phyloP scores from a whole-genome alignment of 192 early-diverging fungal genomes.

The Entrophospora sp. region DNA sequence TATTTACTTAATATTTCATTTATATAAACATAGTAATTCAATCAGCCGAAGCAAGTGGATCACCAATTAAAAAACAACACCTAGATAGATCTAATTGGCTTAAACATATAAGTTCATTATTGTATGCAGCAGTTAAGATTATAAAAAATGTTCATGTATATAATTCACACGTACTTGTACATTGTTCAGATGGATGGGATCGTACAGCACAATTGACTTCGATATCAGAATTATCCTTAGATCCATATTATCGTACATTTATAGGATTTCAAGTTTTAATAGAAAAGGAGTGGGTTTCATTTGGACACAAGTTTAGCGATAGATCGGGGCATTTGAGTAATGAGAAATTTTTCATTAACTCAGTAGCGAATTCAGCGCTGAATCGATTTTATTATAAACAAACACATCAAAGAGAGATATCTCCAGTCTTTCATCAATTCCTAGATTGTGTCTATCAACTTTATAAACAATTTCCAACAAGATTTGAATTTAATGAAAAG shows the following conservation, averaged over 20 bases:
- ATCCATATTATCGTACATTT: conserved; percentile 95
- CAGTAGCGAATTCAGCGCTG: conserved; percentile 51
- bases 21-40: conserved; percentile 37
- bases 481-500: conserved; percentile 88
- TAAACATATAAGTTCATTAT: conserved; percentile 70
- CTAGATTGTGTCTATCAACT: conserved; percentile 95
- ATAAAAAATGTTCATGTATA: conserved; percentile 68
- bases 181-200: conserved; percentile 99
- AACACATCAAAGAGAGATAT: conserved; percentile 69
- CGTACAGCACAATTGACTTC: conserved; percentile 91
- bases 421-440: conserved; percentile 96
- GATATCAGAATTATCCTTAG: conserved; percentile 81
- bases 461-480: conserved; percentile 73
- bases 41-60: conserved; percentile 34
- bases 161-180: conserved; percentile 82
- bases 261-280: conserved; percentile 82
- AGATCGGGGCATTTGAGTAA: conserved; percentile 85
- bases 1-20: not conserved
- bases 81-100: conserved; percentile 79
- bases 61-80: conserved; percentile 39
- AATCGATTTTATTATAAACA: conserved; percentile 48
- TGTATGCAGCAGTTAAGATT: conserved; percentile 74
- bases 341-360: conserved; percentile 57
- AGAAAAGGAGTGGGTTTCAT: conserved; percentile 97
- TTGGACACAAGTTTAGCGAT: conserved; percentile 93